Evolutionary conservation across 176 grass and related monocot species (phyloP), one percentile per base, ranked within the genome.

Genomic region (Paspalum notatum): DNA sequence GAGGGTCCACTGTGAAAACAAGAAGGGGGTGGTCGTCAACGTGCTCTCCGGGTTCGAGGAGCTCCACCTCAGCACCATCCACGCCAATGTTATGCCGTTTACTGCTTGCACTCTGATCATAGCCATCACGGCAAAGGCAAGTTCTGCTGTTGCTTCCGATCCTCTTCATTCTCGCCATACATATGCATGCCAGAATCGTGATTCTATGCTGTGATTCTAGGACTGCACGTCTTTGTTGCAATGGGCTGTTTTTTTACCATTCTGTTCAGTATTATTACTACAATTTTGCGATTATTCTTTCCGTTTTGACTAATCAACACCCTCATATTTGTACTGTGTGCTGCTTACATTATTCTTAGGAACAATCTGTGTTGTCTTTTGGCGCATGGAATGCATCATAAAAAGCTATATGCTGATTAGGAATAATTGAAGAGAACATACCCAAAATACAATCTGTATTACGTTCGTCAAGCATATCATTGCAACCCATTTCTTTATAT

Each of bases 1-100:
- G 79, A 85, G 92, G 80, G 52, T 94, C 62, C 86, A 87, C 18
- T 85, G 87, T 26, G 63, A 82, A 32, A 82, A 79, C 71, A 40
- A 32, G 72, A 85, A 85, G 61, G 87, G 87, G 37, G 25, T 90
- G 22, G 65, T 74, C 14, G 89, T 95, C 12, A 91, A 60, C 62
- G 82, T 95, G 51, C 76, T 95, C 2, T 20, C 87, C 12, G 87
- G 85, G 84, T 57, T 87, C 1, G 92, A 95, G 16, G 68, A 90
- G 68, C 73, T 89, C 65, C 79, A 87, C 42, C 70, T 95, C 4
- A 66, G 32, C 13, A 61, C 83, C 72, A 85, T 80, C 62, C 75
- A 91, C 79, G 25, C 87, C 54, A 95, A 85, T 77, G 71, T 87
- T 75, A 91, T 90, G 81, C 80, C 78, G 0, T 94, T 94, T 72